Evolutionary conservation across 495 filamentous ascomycete species (phyloP).

Genomic region (Zalerion maritima): DNA sequence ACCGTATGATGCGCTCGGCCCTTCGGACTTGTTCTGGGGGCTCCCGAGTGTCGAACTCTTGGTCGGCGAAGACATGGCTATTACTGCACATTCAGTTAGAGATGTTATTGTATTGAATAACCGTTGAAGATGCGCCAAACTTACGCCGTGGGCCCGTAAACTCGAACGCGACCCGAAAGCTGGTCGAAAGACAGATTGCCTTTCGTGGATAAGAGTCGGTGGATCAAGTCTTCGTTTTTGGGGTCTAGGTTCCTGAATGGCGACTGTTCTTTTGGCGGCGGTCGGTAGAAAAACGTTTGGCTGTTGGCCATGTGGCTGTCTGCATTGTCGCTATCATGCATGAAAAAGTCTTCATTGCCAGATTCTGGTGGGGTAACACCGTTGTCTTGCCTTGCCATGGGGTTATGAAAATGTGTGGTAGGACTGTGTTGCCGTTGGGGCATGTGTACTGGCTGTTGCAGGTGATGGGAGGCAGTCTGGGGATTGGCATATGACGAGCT

Average conservation of each 20-base stretch:
- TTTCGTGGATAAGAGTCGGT: conserved; percentile 24
- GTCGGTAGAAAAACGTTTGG: conserved; percentile 4
- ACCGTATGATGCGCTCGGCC: conserved; percentile 28
- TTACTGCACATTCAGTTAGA: too few relatives aligned
- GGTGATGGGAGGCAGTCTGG: too few relatives aligned
- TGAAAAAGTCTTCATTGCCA: conserved; percentile 13
- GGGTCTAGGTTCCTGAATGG: conserved; percentile 14
- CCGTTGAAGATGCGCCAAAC: too few relatives aligned
- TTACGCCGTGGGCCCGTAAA: conserved; percentile 35
- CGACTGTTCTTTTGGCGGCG: conserved; percentile 13
- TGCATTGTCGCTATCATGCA: conserved; percentile 7
- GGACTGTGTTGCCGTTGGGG: too few relatives aligned
- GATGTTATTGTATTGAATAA: too few relatives aligned
- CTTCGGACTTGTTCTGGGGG: conserved; percentile 23
- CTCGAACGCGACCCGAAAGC: conserved; percentile 25
- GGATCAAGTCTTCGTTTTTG: conserved; percentile 26
- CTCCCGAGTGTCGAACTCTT: conserved; percentile 7
- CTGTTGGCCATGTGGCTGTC: conserved; percentile 1
- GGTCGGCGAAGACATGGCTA: conserved; percentile 17
- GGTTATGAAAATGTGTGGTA: too few relatives aligned
- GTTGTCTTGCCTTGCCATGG: too few relatives aligned
- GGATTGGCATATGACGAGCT: conserved; percentile 3
- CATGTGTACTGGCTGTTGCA: too few relatives aligned
- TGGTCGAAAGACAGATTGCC: conserved; percentile 32
- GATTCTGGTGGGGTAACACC: conserved; percentile 16